phyloP scores from a whole-genome alignment of 345 rosid genomes.

The Mangifera indica region DNA sequence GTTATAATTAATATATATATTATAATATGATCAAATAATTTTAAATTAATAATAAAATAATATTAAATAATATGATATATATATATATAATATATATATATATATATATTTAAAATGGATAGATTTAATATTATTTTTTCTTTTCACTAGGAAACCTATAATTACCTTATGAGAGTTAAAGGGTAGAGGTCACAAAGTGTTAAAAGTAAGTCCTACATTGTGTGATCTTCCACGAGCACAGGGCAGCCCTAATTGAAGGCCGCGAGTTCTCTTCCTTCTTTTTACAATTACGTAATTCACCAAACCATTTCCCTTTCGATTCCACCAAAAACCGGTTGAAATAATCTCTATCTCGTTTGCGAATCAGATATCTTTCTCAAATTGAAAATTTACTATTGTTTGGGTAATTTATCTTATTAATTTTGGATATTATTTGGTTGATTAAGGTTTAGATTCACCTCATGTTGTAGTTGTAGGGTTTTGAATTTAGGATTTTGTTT shows the following conservation, averaged over 20 bases:
- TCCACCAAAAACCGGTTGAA: neutral
- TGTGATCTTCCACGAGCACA: neutral
- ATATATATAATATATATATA: too few relatives aligned
- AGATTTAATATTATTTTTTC: too few relatives aligned
- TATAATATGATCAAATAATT: too few relatives aligned
- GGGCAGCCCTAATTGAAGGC: slow-evolving; percentile 1
- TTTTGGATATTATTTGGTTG: neutral
- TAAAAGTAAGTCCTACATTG: neutral
- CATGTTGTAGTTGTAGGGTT: neutral
- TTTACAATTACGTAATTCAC: neutral
- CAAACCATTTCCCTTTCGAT: neutral
- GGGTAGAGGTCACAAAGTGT: neutral
- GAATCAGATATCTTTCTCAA: neutral
- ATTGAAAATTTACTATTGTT: neutral
- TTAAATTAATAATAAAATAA: too few relatives aligned
- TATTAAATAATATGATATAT: too few relatives aligned
- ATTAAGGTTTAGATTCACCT: neutral
- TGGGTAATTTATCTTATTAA: neutral
- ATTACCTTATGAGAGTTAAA: too few relatives aligned
- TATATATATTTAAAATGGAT: too few relatives aligned
- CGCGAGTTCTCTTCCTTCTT: neutral
- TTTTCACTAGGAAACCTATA: too few relatives aligned
- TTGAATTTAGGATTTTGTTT: neutral
- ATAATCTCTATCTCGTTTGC: neutral
- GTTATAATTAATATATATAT: too few relatives aligned